Base-by-base conservation (phyloP, 495 filamentous ascomycete genomes). In the Penicillium dipodomyicola region DNA sequence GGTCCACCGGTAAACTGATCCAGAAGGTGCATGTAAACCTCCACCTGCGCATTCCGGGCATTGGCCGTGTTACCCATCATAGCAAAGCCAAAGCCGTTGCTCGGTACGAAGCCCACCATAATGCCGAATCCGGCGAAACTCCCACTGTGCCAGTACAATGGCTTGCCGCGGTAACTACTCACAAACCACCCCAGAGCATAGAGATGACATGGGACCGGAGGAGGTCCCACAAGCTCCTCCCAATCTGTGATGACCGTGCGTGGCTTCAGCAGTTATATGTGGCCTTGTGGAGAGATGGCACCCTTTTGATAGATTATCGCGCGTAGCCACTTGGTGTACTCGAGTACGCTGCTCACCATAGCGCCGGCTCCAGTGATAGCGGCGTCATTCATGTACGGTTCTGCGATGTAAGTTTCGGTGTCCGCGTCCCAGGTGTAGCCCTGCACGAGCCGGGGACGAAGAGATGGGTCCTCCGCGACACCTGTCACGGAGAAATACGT, bases 271-370 rank as follows among this genome's bases (percentile, higher is more conserved):
- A 60, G 25, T 23, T 56, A 43, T 8, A 35, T 49, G 27, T 61
- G 44, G 12, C 49, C 55, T 2, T 40, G 22, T 40, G 42, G 15
- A 4, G 54, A 58, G 32, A 60, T 22, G 9, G 47, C 46, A 12
- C 49, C 45, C 3, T 62, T 53, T 48, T 65, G 47, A 4, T 60
- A 46, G 43, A 72, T 62, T 49, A 71, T 47, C 2, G 69, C 67
- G 10, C 64, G 67, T 6, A 80, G 39, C 79, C 79, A 84, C 37
- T 71, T 76, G 1, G 74, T 62, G 59, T 82, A 84, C 45, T 83
- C 81, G 1, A 68, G 48, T 1, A 80, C 81, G 33, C 63, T 80
- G 14, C 74, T 77, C 25, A 83, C 72, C 12, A 77, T 63, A 3
- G 69, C 63, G 1, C 81, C 81, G 9, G 79, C 79, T 15, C 81